Evolutionary conservation across 371 early-diverging fungal species (phyloP).

Genomic region (Apophysomyces elegans): DNA sequence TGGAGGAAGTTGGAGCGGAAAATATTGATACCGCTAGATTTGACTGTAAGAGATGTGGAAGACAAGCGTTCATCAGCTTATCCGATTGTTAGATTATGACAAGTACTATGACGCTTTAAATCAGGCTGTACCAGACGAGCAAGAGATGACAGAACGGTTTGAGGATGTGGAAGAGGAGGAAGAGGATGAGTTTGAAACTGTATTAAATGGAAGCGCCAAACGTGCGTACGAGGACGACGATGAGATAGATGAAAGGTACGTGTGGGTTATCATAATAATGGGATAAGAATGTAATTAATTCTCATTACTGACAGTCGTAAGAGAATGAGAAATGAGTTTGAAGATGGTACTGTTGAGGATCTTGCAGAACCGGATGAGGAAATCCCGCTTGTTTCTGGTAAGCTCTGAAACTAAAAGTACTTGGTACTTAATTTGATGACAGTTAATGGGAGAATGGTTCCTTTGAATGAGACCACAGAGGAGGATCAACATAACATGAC

Average conservation of each 20-base stretch:
- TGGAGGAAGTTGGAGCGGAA: conserved; percentile 39
- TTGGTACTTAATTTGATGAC: background rate
- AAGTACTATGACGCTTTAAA: conserved; percentile 49
- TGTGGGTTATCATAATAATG: conserved; percentile 20
- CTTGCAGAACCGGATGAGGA: conserved; percentile 43
- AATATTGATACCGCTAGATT: conserved; percentile 53
- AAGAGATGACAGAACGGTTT: conserved; percentile 11
- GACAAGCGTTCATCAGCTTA: background rate
- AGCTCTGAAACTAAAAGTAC: background rate
- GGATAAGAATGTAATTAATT: conserved; percentile 9
- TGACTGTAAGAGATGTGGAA: conserved; percentile 45
- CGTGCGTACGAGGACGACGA: conserved; percentile 23
- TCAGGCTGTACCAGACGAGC: conserved; percentile 20
- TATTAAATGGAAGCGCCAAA: conserved; percentile 23
- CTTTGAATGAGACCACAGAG: conserved; percentile 58
- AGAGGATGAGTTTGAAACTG: conserved; percentile 36
- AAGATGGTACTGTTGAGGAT: conserved; percentile 30
- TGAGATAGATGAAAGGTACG: conserved; percentile 35
- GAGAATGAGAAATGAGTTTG: conserved; percentile 7
- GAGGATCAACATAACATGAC: conserved; percentile 64
- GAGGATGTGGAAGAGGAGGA: conserved; percentile 30
- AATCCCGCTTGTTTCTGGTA: conserved; percentile 51
- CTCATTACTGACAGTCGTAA: conserved; percentile 15
- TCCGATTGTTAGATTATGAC: conserved; percentile 37
- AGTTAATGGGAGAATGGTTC: conserved; percentile 58